phyloP scores from a whole-genome alignment of 202 grass and related monocot genomes.

The Eragrostis tef region DNA sequence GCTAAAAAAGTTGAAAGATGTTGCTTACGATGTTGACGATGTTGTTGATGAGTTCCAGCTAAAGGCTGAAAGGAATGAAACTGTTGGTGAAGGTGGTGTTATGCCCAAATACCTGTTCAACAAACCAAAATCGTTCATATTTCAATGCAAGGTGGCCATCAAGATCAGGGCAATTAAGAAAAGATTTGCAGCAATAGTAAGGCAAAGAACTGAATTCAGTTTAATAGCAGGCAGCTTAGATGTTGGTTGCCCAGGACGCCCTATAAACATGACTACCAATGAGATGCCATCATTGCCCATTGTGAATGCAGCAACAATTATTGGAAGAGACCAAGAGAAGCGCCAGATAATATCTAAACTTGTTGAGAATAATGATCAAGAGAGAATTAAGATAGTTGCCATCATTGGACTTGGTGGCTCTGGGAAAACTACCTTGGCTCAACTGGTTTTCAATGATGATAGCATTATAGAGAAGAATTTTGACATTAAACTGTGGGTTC shows the following conservation, averaged over 20 bases:
- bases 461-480: not conserved
- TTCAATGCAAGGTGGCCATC: not conserved
- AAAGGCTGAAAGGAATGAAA: not conserved
- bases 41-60: not conserved
- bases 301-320: not conserved
- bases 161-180: not conserved
- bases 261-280: no score
- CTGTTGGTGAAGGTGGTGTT: not conserved
- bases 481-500: not conserved
- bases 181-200: not conserved
- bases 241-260: no score
- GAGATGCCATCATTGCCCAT: not conserved
- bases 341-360: not conserved
- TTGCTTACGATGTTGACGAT: constrained; percentile 38
- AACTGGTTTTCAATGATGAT: not conserved
- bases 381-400: not conserved
- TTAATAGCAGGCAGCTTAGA: not conserved
- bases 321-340: not conserved
- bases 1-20: not conserved
- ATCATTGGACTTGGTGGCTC: not conserved
- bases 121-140: not conserved
- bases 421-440: constrained; percentile 23
- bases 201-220: not conserved
- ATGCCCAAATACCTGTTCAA: not conserved
- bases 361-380: not conserved